Conservation (phyloP, 2,329 filamentous ascomycete species). For the Colletotrichum filicis region DNA sequence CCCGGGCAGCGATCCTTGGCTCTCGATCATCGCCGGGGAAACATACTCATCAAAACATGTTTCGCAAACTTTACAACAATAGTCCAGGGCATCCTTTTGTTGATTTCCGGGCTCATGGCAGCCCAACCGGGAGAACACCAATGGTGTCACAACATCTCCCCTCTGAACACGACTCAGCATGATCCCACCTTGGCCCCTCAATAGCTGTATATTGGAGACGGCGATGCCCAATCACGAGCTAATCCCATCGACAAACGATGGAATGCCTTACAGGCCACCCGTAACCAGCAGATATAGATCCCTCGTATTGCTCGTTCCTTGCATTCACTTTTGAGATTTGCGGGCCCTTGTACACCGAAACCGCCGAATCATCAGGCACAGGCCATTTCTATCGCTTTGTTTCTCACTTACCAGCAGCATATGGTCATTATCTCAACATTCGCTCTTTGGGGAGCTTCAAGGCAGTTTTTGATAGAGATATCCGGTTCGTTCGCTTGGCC, state of each 20-base stretch:
- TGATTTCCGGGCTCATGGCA: not conserved
- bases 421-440: not conserved
- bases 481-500: not conserved
- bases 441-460: not conserved
- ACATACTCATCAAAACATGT: not conserved
- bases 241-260: not conserved
- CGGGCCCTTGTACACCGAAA: not conserved
- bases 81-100: not conserved
- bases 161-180: constrained; percentile 21
- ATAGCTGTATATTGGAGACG: constrained; percentile 12
- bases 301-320: not conserved
- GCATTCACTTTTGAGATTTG: not conserved
- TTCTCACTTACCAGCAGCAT: not conserved
- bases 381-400: not conserved
- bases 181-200: constrained; percentile 27
- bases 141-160: not conserved
- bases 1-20: not conserved
- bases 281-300: not conserved
- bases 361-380: not conserved
- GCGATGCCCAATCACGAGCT: not conserved
- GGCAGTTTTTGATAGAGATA: not conserved
- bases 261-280: not conserved
- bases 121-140: not conserved
- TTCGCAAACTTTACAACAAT: not conserved
- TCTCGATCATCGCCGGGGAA: not conserved